Percentiles rank a stretch among this genome's conserved stretches.
Conservation (phyloP, 352 stramenopile genomes). For the Lagenidium giganteum region DNA sequence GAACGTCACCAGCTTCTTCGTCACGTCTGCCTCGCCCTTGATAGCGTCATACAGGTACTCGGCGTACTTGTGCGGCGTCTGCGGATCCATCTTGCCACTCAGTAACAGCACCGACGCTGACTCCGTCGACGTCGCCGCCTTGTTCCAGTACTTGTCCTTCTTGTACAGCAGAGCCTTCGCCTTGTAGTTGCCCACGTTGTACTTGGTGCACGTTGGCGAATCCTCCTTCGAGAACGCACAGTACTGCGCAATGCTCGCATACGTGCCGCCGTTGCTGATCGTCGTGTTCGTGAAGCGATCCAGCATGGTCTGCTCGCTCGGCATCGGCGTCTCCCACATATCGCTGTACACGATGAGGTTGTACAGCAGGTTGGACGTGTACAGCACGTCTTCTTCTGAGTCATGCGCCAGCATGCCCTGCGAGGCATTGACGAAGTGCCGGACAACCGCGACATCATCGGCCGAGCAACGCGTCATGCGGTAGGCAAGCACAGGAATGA, state of each 20-base stretch:
- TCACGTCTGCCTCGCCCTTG: conserved; percentile 19
- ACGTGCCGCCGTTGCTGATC: conserved; percentile 18
- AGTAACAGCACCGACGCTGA: conserved; percentile 40
- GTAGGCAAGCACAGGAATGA: conserved; percentile 35
- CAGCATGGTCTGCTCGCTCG: conserved; percentile 9
- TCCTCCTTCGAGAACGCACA: conserved; percentile 49
- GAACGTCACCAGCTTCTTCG: conserved; percentile 46
- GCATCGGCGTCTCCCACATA: conserved; percentile 39
- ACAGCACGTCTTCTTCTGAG: conserved; percentile 19
- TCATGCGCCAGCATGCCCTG: not conserved
- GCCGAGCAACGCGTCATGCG: conserved; percentile 25
- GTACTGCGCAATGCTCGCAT: conserved; percentile 27
- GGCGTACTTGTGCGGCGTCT: conserved; percentile 49
- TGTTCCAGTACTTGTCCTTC: conserved; percentile 48
- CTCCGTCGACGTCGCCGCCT: conserved; percentile 24
- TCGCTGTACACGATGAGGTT: conserved; percentile 49
- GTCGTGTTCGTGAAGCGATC: conserved; percentile 18
- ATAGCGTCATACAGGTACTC: conserved; percentile 24
- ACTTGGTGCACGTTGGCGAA: conserved; percentile 20
- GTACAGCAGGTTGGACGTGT: conserved; percentile 29
- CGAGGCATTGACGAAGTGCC: conserved; percentile 17
- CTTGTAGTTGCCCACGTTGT: conserved; percentile 10
- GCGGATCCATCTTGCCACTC: conserved; percentile 40
- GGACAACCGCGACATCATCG: conserved; percentile 20
- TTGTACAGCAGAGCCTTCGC: conserved; percentile 24